Conservation (phyloP, 2,329 filamentous ascomycete species). For the Pseudomassariella vexata region DNA sequence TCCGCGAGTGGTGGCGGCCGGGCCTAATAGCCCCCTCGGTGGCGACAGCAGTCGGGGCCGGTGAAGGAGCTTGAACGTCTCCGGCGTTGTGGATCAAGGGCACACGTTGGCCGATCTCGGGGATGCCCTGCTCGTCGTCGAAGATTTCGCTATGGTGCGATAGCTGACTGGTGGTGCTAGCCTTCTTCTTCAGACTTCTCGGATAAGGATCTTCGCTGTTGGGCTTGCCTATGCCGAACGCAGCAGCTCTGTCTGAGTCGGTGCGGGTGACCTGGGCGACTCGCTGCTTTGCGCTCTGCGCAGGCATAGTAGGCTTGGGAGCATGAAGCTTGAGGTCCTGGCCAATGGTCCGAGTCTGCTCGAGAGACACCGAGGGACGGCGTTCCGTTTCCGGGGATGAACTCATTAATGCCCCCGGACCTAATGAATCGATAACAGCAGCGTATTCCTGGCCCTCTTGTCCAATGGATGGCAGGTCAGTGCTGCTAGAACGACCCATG, state of each 20-base stretch:
- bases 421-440: slow-evolving; percentile 43
- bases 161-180: slow-evolving; percentile 47
- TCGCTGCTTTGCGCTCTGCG: slow-evolving; percentile 73
- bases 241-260: slow-evolving; percentile 79
- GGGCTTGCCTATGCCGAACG: slow-evolving; percentile 74
- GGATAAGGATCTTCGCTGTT: slow-evolving; percentile 47
- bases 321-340: slow-evolving; percentile 82
- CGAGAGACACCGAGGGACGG: slow-evolving; percentile 42
- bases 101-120: slow-evolving; percentile 85
- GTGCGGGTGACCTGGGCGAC: slow-evolving; percentile 83
- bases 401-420: no score
- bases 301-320: slow-evolving; percentile 79
- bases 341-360: slow-evolving; percentile 72
- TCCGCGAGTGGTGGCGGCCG: slow-evolving; percentile 60
- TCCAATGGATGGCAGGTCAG: slow-evolving; percentile 77
- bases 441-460: slow-evolving; percentile 89
- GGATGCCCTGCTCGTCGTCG: slow-evolving; percentile 84
- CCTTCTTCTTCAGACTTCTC: slow-evolving; percentile 55
- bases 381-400: slow-evolving; percentile 31
- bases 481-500: slow-evolving; percentile 65
- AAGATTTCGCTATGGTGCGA: slow-evolving; percentile 44
- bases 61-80: slow-evolving; percentile 92
- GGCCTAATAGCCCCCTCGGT: slow-evolving; percentile 26
- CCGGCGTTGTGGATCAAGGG: slow-evolving; percentile 91
- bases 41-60: slow-evolving; percentile 47